Evolutionary conservation across 805 yeast genomes (phyloP).

Genomic region (Schwanniomyces yamadae): DNA sequence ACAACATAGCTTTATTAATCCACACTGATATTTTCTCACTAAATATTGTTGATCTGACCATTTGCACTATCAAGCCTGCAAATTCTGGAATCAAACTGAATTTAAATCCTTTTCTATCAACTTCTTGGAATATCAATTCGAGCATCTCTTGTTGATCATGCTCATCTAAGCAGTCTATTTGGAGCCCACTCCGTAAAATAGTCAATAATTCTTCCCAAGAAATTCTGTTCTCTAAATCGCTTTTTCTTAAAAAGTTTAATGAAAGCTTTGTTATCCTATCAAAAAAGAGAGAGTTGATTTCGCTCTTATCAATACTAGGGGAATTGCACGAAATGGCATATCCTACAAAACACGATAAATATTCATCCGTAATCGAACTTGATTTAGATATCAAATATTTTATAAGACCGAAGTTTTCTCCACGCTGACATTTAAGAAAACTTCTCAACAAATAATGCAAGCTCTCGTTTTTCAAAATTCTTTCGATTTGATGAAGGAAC

Average conservation of each 20-base stretch:
- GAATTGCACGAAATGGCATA: constrained; percentile 19
- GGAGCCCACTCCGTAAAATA: constrained; percentile 6
- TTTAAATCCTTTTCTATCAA: constrained; percentile 25
- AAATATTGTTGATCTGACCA: constrained; percentile 21
- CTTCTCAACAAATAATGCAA: constrained; percentile 14
- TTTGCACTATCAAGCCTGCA: constrained; percentile 25
- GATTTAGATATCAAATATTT: constrained; percentile 11
- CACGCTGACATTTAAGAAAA: constrained; percentile 11
- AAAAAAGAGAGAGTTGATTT: constrained; percentile 3
- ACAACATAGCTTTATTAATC: constrained; percentile 58
- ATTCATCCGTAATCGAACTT: constrained; percentile 10
- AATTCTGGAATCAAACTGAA: constrained; percentile 25
- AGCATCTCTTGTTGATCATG: constrained; percentile 12
- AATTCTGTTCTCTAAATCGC: constrained; percentile 2
- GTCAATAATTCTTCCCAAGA: constrained; percentile 13
- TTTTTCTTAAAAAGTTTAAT: constrained; percentile 5
- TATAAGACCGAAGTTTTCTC: constrained; percentile 4
- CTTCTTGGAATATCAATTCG: constrained; percentile 19
- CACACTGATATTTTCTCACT: constrained; percentile 37
- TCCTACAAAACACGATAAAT: constrained; percentile 18
- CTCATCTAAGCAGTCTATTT: background rate
- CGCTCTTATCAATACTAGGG: constrained; percentile 14
- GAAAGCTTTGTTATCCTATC: constrained; percentile 6
- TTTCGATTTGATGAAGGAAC: constrained; percentile 6
- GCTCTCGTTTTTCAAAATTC: constrained; percentile 5